Conservation (phyloP, 2,329 filamentous ascomycete species). For the Dactylella cylindrospora region DNA sequence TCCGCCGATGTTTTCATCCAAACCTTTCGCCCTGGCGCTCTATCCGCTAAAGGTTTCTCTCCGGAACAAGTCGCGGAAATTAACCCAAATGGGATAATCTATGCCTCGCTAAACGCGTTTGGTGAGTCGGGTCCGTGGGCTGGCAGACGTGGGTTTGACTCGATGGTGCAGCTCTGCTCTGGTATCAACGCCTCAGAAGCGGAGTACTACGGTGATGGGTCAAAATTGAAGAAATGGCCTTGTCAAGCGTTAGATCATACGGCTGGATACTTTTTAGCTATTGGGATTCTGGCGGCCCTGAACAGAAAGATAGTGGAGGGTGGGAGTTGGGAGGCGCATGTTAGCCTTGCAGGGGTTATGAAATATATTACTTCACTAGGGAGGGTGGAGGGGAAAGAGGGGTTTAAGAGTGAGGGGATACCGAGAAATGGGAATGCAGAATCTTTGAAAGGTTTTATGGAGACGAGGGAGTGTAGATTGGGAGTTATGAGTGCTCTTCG, state of each 20-base stretch:
- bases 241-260: constrained; percentile 63
- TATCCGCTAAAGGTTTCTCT: constrained; percentile 55
- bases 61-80: constrained; percentile 51
- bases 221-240: constrained; percentile 55
- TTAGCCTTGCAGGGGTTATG: constrained; percentile 61
- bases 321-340: constrained; percentile 58
- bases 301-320: constrained; percentile 56
- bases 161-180: constrained; percentile 60
- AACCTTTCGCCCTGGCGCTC: constrained; percentile 56
- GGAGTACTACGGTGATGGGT: constrained; percentile 53
- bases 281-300: constrained; percentile 59
- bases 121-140: constrained; percentile 57
- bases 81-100: constrained; percentile 55
- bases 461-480: constrained; percentile 12
- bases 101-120: constrained; percentile 60
- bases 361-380: constrained; percentile 60
- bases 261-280: constrained; percentile 60
- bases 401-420: neutral
- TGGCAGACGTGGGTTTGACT: constrained; percentile 59
- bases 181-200: constrained; percentile 62
- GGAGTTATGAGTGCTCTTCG: constrained; percentile 19
- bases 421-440: neutral
- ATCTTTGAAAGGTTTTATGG: constrained; percentile 10
- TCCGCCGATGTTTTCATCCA: constrained; percentile 55
- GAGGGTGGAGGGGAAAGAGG: constrained; percentile 28